These are phyloP conservation scores for Colletotrichum destructivum DNA, from an alignment of 2,329 filamentous ascomycete species.

Conservation along the genomic window DNA sequence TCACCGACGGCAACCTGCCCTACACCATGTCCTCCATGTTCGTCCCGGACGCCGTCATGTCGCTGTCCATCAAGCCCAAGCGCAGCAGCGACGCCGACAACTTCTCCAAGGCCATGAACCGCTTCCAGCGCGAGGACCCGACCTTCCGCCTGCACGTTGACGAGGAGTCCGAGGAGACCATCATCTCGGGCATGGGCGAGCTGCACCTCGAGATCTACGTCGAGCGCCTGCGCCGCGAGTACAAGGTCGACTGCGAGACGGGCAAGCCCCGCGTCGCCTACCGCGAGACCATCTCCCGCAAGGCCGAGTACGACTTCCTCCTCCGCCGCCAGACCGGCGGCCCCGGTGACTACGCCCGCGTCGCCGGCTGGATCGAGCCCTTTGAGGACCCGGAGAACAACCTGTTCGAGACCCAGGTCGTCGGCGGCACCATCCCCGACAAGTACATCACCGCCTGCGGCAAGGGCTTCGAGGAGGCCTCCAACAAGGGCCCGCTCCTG, in stretches of 20 bases:
- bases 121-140: constrained; percentile 98
- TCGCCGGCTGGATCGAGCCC: constrained; percentile 93
- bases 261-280: constrained; percentile 97
- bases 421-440: constrained; percentile 92
- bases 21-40: constrained; percentile 99
- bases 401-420: constrained; percentile 87
- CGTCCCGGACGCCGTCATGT: constrained; percentile 98
- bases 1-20: constrained; percentile 92
- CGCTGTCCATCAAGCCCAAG: constrained; percentile 96
- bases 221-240: constrained; percentile 96
- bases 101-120: constrained; percentile 98
- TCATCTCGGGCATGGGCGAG: constrained; percentile 99
- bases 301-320: constrained; percentile 90
- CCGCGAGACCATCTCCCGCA: constrained; percentile 89
- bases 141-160: constrained; percentile 97
- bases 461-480: constrained; percentile 91
- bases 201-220: constrained; percentile 97
- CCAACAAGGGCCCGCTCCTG: constrained; percentile 89
- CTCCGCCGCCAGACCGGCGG: constrained; percentile 97
- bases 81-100: constrained; percentile 91
- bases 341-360: constrained; percentile 94
- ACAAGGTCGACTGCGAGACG: constrained; percentile 95
- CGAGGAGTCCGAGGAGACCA: constrained; percentile 92
- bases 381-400: constrained; percentile 81
- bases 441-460: constrained; percentile 96